Evolutionary conservation across 2,329 filamentous ascomycete species (phyloP).

Genomic region (Alternaria metachromatica): DNA sequence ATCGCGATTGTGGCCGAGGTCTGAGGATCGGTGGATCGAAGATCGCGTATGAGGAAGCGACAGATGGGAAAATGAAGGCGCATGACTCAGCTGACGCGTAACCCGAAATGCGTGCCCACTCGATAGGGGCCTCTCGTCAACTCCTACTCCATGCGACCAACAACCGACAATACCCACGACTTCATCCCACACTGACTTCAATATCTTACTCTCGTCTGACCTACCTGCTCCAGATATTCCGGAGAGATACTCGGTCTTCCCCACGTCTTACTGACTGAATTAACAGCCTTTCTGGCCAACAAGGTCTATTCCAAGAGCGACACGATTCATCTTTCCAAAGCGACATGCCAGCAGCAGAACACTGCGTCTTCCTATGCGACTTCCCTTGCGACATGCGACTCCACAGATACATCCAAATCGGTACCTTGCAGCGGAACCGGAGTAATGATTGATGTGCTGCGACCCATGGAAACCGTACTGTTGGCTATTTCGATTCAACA

Average conservation of each 20-base stretch:
- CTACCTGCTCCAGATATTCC: background rate
- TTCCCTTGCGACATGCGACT: background rate
- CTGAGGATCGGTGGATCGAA: background rate
- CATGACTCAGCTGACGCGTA: slow-evolving; percentile 10
- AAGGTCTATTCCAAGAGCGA: background rate
- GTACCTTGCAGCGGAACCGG: background rate
- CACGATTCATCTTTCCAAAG: background rate
- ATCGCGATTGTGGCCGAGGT: background rate
- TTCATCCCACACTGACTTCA: background rate
- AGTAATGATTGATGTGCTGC: background rate
- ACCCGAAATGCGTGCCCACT: slow-evolving; percentile 1
- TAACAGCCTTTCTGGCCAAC: background rate
- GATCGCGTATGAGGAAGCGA: background rate
- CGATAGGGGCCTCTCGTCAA: background rate
- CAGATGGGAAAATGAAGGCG: background rate
- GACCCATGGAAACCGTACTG: background rate
- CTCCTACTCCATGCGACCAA: background rate
- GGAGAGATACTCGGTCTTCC: background rate
- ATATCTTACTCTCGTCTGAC: background rate
- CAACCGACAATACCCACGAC: background rate
- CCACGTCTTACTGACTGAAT: background rate
- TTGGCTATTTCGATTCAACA: background rate
- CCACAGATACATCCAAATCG: background rate
- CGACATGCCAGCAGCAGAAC: background rate
- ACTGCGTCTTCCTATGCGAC: background rate